phyloP scores from a whole-genome alignment of 2,329 filamentous ascomycete genomes.

The Myriosclerotinia scirpicola region DNA sequence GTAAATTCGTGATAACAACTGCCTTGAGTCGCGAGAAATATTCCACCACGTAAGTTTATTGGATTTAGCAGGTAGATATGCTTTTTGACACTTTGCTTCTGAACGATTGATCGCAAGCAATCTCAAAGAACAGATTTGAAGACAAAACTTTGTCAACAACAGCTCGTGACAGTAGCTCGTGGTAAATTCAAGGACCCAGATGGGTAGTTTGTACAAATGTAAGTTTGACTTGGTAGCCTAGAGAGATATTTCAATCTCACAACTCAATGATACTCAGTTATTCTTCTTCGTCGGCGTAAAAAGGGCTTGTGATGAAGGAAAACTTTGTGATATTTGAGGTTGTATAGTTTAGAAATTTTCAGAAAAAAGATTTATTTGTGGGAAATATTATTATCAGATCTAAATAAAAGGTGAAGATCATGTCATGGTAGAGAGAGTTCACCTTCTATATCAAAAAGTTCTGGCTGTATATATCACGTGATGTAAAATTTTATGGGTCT shows the following conservation, averaged over 20 bases:
- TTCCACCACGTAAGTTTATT: not conserved
- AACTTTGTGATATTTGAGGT: conserved; percentile 5
- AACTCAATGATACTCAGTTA: conserved; percentile 8
- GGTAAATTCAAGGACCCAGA: not conserved
- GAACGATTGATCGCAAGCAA: conserved; percentile 3
- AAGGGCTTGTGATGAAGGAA: not conserved
- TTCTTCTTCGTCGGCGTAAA: conserved; percentile 3
- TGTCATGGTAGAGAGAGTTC: not conserved
- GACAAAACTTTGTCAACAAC: conserved; percentile 1
- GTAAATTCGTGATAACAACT: not conserved
- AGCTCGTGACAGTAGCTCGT: conserved; percentile 2
- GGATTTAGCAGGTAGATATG: not conserved
- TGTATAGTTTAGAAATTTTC: not conserved
- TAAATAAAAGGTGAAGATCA: not conserved
- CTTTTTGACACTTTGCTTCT: not conserved
- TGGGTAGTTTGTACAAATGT: conserved; percentile 14
- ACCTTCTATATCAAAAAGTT: not conserved
- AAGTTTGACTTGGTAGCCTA: conserved; percentile 16
- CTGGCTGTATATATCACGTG: not conserved
- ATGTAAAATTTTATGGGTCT: not conserved
- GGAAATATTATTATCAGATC: not conserved
- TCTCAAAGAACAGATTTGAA: not conserved
- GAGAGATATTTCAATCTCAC: conserved; percentile 15
- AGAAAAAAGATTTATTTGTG: not conserved
- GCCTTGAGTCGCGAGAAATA: conserved; percentile 13